phyloP scores from a whole-genome alignment of 2,329 filamentous ascomycete genomes.

The Cytospora mali region DNA sequence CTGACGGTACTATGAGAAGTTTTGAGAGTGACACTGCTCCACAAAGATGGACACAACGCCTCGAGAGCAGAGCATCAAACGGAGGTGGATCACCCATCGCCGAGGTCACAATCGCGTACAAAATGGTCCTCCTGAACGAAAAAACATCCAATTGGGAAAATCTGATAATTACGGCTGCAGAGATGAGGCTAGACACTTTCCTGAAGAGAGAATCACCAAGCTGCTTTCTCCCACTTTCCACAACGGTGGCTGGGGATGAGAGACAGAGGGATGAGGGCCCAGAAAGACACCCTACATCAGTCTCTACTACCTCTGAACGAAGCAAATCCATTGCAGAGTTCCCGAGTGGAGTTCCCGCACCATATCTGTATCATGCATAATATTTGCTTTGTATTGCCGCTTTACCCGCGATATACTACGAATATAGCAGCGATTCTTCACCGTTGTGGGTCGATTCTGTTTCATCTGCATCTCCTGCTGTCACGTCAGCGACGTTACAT shows the following conservation, averaged over 20 bases:
- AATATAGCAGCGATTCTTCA: too few relatives aligned
- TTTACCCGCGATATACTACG: too few relatives aligned
- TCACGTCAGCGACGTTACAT: too few relatives aligned
- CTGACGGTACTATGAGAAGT: not conserved
- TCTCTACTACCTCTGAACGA: not conserved
- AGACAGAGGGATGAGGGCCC: not conserved
- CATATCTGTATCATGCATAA: too few relatives aligned
- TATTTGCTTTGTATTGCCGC: too few relatives aligned
- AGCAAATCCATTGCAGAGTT: too few relatives aligned
- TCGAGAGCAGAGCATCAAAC: not conserved
- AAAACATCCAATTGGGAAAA: not conserved
- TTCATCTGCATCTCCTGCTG: too few relatives aligned
- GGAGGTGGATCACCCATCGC: too few relatives aligned
- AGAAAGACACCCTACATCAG: not conserved
- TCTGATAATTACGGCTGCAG: not conserved
- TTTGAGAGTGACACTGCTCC: not conserved
- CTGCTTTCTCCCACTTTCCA: not conserved
- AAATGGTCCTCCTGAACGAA: fast-evolving
- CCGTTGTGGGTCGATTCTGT: too few relatives aligned
- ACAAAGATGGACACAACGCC: not conserved
- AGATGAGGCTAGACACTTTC: not conserved
- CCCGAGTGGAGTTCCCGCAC: too few relatives aligned
- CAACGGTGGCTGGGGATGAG: not conserved
- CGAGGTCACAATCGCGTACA: not conserved
- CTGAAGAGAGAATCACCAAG: not conserved